Conservation (phyloP, 2,329 filamentous ascomycete genomes). For the Alternaria novae-zelandiae region DNA sequence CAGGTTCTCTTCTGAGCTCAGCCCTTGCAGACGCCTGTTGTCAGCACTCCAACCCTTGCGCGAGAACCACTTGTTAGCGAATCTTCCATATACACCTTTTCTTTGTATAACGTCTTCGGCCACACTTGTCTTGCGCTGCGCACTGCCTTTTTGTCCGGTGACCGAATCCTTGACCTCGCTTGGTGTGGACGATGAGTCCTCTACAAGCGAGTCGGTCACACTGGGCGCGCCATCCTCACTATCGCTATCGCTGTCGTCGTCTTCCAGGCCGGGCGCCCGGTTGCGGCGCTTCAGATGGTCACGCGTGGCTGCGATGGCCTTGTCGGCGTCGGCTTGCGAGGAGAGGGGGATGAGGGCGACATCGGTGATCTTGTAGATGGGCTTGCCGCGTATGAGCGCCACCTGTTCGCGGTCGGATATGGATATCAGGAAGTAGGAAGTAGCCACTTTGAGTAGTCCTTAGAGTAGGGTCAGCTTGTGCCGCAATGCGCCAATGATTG, state of each 20-base stretch:
- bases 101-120: constrained; percentile 87
- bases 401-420: constrained; percentile 89
- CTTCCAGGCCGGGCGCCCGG: constrained; percentile 28
- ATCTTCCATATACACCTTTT: constrained; percentile 84
- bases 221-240: constrained; percentile 44
- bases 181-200: constrained; percentile 41
- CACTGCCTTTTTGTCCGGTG: constrained; percentile 32
- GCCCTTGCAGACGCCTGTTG: constrained; percentile 71
- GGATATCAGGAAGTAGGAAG: constrained; percentile 81
- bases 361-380: constrained; percentile 86
- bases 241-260: constrained; percentile 41
- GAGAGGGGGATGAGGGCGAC: constrained; percentile 88
- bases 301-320: constrained; percentile 70
- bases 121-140: constrained; percentile 61
- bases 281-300: constrained; percentile 52
- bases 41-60: constrained; percentile 79
- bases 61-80: constrained; percentile 91
- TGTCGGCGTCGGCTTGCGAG: constrained; percentile 74
- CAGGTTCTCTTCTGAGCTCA: constrained; percentile 62
- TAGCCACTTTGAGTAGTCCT: constrained; percentile 87
- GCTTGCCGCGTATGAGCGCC: constrained; percentile 80
- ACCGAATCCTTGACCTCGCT: constrained; percentile 41
- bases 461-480: constrained; percentile 1
- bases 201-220: constrained; percentile 47
- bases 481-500: background rate